Evolutionary conservation across 225 moss, liverwort and hornwort genomes (phyloP).

Genomic region (Marchantia paleacea): DNA sequence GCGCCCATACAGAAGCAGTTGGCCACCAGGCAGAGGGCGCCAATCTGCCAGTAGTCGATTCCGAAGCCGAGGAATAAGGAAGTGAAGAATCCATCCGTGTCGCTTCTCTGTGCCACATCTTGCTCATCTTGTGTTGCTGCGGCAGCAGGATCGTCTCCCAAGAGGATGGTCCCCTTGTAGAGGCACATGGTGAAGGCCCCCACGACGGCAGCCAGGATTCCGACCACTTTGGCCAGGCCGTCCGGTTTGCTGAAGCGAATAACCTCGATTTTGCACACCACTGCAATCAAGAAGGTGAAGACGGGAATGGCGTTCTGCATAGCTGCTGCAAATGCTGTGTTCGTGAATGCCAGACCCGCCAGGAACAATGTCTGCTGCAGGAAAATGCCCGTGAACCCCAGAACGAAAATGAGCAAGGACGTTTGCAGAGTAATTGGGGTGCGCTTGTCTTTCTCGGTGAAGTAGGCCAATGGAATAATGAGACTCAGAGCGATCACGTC

Average conservation of each 20-base stretch:
- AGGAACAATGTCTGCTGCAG: conserved; percentile 47
- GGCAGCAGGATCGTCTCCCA: conserved; percentile 14
- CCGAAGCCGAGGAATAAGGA: conserved; percentile 5
- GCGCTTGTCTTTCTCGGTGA: conserved; percentile 25
- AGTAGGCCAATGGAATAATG: conserved; percentile 34
- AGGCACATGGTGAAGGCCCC: conserved; percentile 43
- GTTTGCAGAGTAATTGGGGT: conserved; percentile 33
- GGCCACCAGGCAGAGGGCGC: no score
- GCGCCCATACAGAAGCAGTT: conserved; percentile 9
- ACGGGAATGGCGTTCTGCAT: conserved; percentile 57
- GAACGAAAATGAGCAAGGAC: conserved; percentile 18
- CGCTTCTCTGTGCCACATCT: neutral
- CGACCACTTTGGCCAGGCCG: conserved; percentile 45
- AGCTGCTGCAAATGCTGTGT: conserved; percentile 46
- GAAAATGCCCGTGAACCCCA: conserved; percentile 41
- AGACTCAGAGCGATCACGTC: conserved; percentile 37
- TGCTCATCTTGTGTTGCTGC: neutral
- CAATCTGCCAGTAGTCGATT: neutral
- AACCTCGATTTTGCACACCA: conserved; percentile 30
- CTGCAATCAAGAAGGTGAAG: conserved; percentile 50
- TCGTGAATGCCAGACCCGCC: conserved; percentile 39
- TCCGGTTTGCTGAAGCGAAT: conserved; percentile 36
- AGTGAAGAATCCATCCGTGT: conserved; percentile 28
- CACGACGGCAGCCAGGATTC: conserved; percentile 29
- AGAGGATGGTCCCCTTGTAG: conserved; percentile 35